Percentiles rank a stretch among this genome's conserved stretches.
These are phyloP conservation scores for Apium graveolens DNA, from an alignment of 129 eudicot species.

Conservation along the genomic window DNA sequence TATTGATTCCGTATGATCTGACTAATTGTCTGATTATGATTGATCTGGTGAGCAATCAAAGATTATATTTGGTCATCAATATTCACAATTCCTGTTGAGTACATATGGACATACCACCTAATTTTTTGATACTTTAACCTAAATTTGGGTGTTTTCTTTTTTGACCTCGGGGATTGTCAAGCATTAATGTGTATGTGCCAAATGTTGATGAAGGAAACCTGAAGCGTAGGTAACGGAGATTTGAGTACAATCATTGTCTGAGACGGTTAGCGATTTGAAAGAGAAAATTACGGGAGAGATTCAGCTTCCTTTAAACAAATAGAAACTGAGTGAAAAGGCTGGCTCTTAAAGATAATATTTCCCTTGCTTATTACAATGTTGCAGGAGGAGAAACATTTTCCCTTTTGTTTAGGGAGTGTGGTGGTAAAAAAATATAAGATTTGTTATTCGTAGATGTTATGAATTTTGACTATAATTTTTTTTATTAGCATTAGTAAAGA, in stretches of 20 bases:
- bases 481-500: background rate
- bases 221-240: slow-evolving; percentile 60
- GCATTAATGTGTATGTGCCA: slow-evolving; percentile 61
- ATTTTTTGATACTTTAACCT: background rate
- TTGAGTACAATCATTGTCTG: slow-evolving; percentile 35
- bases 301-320: slow-evolving; percentile 55
- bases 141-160: background rate
- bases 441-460: background rate
- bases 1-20: background rate
- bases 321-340: slow-evolving; percentile 55
- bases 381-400: slow-evolving; percentile 37
- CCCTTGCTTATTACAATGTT: slow-evolving; percentile 51
- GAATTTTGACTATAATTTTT: slow-evolving; percentile 13
- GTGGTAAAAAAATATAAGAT: slow-evolving; percentile 46
- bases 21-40: background rate
- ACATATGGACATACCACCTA: background rate
- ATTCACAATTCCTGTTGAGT: background rate
- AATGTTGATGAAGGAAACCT: slow-evolving; percentile 80
- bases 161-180: slow-evolving; percentile 64
- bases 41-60: background rate
- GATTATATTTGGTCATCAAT: background rate
- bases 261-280: slow-evolving; percentile 47
- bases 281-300: slow-evolving; percentile 53
- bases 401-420: slow-evolving; percentile 52
- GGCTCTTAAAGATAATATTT: slow-evolving; percentile 54